Base-by-base conservation (phyloP, 2,329 filamentous ascomycete genomes). In the Aspergillus floridensis region DNA sequence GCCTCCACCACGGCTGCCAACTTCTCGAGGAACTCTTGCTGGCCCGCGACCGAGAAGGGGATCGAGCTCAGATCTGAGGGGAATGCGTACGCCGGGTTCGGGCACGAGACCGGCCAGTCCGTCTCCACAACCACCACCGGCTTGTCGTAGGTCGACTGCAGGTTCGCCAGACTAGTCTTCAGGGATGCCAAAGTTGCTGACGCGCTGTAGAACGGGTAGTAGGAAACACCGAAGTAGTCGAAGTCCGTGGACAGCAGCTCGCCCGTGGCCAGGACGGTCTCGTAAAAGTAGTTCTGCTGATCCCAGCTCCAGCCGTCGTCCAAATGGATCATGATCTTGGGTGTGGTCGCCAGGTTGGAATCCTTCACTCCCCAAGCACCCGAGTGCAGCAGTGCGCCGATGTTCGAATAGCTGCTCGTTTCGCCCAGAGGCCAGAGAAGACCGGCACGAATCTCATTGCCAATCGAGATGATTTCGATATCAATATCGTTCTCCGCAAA, bases 241-340 rank as follows among this genome's bases (percentile, higher is more conserved):
- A 87, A 90, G 63, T 90, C 87, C 5, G 76, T 74, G 0, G 76
- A 66, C 3, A 72, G 68, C 3, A 88, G 76, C 10, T 78, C 77
- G 2, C 83, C 86, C 24, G 77, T 74, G 7, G 70, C 78, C 0
- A 88, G 77, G 0, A 88, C 81, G 2, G 77, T 78, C 24, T 81
- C 81, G 74, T 90, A 91, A 73, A 84, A 90, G 77, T 81, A 87
- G 61, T 88, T 76, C 70, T 91, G 88, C 2, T 83, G 82, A 3
- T 74, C 78, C 86, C 84, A 89, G 63, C 88, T 82, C 86, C 88
- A 92, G n/a, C 88, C 88, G 68, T 90, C 88, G 72, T 91, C 88
- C 3, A 91, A 80, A 68, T 91, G 89, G 46, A 91, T 84, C 86
- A 91, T 86, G 72, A 91, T 89, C 70, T 87, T 84, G 1, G 88